Evolutionary conservation across 2,329 filamentous ascomycete genomes (phyloP), one percentile per base, ranked within the genome.

Genomic region (Alternaria atra): DNA sequence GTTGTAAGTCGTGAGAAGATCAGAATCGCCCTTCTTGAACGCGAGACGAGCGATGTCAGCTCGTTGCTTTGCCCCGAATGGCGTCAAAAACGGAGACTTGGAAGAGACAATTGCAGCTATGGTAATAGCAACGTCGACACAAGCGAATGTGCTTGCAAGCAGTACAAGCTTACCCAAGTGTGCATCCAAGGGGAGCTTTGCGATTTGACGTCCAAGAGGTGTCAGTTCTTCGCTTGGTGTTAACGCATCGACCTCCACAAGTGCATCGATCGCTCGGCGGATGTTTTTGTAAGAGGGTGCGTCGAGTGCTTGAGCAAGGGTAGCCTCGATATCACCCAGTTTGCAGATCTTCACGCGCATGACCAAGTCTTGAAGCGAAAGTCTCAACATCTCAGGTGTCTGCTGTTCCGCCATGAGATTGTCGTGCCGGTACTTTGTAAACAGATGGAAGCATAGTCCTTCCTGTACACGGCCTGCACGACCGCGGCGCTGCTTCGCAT

Each of bases 311-410:
- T 94, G 89, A 23, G 91, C 87, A 9, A 99, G 84, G 0, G 94
- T 97, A 69, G 94, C 88, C 75, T 98, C 94, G 55, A 98, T 97
- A 40, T 92, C 90, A 10, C 95, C 95, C 43, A 99, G 87, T 73
- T 96, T 97, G 83, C 94, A 99, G 46, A 97, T 97, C 80, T 99
- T 99, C 67, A 98, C 94, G 8, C 95, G 89, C 76, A 99, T 94
- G 5, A 97, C 93, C 10, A 99, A 84, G 73, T 99, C 95, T 78
- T 99, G 95, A 10, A 99, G 83, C 0, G 95, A 97, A 4, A 99
- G 83, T 0, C 95, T 90, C 40, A 99, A 87, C 89, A 99, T 97
- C 78, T 99, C 95, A 0, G 95, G 96, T 0, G 93, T 97, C 80
- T 98, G 95, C 74, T 97, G 93, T 63, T 97, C 93, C 52, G 89